Conservation (phyloP, 1,284 basidiomycete species). For the Cryptococcus maquisensis region DNA sequence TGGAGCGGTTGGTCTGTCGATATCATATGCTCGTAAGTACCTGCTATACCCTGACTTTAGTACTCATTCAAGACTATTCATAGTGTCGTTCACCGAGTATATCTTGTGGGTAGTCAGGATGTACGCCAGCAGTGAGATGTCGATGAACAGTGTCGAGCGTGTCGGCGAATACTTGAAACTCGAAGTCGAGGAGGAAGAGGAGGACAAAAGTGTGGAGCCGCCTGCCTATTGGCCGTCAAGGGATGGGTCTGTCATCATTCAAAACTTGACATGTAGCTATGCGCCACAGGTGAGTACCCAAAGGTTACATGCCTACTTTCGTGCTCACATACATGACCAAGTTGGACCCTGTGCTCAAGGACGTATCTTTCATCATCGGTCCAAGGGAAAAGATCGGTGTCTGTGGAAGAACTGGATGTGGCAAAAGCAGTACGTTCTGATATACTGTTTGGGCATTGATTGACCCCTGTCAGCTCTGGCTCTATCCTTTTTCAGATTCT, state of each 20-base stretch:
- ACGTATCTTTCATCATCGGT: constrained; percentile 51
- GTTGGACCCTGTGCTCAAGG: constrained; percentile 52
- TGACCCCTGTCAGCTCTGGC: constrained; percentile 38
- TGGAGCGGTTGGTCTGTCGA: constrained; percentile 41
- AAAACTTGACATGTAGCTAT: constrained; percentile 50
- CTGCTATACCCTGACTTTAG: neutral
- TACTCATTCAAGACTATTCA: constrained; percentile 13
- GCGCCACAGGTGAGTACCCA: constrained; percentile 42
- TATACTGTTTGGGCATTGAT: neutral
- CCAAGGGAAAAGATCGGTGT: constrained; percentile 54
- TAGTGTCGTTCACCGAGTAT: constrained; percentile 49
- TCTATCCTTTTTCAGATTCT: constrained; percentile 53
- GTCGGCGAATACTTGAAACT: constrained; percentile 52
- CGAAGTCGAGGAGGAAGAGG: constrained; percentile 50
- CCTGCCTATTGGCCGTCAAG: constrained; percentile 53
- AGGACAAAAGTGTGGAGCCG: constrained; percentile 47
- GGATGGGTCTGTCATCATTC: constrained; percentile 50
- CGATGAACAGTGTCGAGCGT: constrained; percentile 51
- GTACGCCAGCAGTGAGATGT: constrained; percentile 51
- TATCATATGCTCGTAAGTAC: constrained; percentile 40
- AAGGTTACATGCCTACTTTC: neutral
- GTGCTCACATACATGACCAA: constrained; percentile 7
- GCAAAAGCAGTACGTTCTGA: constrained; percentile 33
- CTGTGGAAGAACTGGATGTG: constrained; percentile 53
- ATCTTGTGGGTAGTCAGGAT: constrained; percentile 52